Conservation (phyloP, 2,329 filamentous ascomycete genomes). For the Daldinia sp. region DNA sequence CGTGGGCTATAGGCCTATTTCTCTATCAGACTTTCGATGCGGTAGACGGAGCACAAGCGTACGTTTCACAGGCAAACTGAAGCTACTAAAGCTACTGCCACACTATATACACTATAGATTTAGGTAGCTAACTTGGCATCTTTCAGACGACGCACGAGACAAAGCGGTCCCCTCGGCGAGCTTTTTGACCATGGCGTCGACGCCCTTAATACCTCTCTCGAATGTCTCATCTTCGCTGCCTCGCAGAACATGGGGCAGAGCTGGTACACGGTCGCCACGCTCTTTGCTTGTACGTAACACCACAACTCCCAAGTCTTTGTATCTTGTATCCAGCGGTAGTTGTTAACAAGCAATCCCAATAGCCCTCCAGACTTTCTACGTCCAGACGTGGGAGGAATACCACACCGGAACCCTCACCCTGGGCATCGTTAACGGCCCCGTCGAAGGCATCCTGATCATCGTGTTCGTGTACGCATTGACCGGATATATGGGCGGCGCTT, state of each 20-base stretch:
- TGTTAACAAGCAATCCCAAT: constrained; percentile 52
- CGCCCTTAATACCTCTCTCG: constrained; percentile 94
- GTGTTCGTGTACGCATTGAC: constrained; percentile 86
- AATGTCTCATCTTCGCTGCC: constrained; percentile 90
- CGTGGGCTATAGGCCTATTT: constrained; percentile 90
- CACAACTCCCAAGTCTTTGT: background rate
- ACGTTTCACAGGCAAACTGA: constrained; percentile 55
- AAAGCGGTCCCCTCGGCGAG: constrained; percentile 94
- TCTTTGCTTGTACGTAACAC: constrained; percentile 78
- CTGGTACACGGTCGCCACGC: constrained; percentile 85
- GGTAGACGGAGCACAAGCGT: constrained; percentile 94
- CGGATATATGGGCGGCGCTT: constrained; percentile 85
- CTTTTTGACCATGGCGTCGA: constrained; percentile 98
- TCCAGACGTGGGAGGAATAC: constrained; percentile 99
- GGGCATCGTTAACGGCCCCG: constrained; percentile 91
- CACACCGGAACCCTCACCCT: constrained; percentile 96
- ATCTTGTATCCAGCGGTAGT: constrained; percentile 10
- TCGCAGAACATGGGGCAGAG: constrained; percentile 93
- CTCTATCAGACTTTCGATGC: constrained; percentile 99
- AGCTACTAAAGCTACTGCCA: no score
- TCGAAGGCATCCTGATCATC: constrained; percentile 91
- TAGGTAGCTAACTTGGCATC: constrained; percentile 12
- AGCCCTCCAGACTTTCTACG: constrained; percentile 93
- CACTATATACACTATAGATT: background rate
- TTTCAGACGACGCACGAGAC: constrained; percentile 81